Conservation (phyloP, 805 yeast genomes). For the Barnettozyma vustinii region DNA sequence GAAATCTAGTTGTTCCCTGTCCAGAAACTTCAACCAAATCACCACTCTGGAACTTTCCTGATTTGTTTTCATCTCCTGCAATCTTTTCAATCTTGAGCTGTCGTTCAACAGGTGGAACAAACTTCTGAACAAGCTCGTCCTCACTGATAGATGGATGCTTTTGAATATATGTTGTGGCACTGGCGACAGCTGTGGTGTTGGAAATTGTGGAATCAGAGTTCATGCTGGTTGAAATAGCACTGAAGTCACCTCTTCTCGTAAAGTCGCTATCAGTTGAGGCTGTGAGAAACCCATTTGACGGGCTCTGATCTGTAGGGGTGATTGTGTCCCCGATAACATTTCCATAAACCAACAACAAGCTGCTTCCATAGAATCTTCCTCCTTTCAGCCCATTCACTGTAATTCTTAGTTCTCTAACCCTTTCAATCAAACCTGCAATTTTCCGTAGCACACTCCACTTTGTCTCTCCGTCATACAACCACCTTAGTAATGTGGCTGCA, state of each 20-base stretch:
- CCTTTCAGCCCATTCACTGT: conserved; percentile 57
- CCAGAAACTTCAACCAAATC: conserved; percentile 55
- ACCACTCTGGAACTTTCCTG: conserved; percentile 59
- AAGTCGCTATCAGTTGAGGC: background rate
- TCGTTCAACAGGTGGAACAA: background rate
- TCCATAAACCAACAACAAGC: conserved; percentile 73
- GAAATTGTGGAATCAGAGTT: background rate
- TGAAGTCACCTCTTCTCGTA: background rate
- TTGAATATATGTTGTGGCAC: background rate
- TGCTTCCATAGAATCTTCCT: conserved; percentile 88
- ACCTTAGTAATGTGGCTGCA: conserved; percentile 66
- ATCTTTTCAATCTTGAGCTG: conserved; percentile 1
- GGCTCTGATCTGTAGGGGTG: background rate
- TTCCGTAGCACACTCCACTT: conserved; percentile 55
- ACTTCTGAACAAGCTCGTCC: conserved; percentile 1
- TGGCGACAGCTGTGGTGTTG: background rate
- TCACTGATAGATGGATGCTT: background rate
- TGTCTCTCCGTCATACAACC: conserved; percentile 69
- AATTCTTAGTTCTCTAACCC: conserved; percentile 50
- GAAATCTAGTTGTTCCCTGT: conserved; percentile 1
- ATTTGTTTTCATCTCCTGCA: background rate
- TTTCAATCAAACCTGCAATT: conserved; percentile 59
- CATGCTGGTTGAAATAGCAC: background rate
- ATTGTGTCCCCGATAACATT: background rate
- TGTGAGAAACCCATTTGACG: background rate